Base-by-base conservation (phyloP, 441 rosid genomes). In the Aleurites moluccanus region DNA sequence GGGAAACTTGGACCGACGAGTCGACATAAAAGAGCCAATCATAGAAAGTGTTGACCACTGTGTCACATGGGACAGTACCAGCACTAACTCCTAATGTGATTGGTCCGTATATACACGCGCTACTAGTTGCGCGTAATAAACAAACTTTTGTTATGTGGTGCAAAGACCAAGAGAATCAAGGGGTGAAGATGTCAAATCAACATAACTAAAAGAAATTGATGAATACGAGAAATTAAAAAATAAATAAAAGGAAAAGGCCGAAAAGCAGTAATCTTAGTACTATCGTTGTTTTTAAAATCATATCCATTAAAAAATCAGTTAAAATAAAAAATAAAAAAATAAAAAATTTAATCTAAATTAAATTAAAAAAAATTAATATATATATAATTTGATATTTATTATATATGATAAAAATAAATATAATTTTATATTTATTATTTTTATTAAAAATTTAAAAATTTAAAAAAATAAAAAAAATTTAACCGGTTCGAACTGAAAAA, bases 11-110 rank as follows among this genome's bases (percentile, higher is more conserved):
- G 33, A n/a, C 8, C 9, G 5, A 45, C 16, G 20, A 20, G 5
- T 1, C 10, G 45, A 3, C 53, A 6, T 11, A 8, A 21, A n/a
- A 52, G 16, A 30, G 16, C 78, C 56, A 63, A 72, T 50, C 23
- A 64, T 25, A 44, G 38, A 45, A 74, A 77, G 80, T 75, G 83
- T 83, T 81, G 85, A 83, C 85, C 28, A 15, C 6, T 28, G 74
- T 27, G 75, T 44, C 78, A 69, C 27, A 28, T 53, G 47, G 42
- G 70, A 72, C 73, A 61, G 3, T 18, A 16, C 71, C 53, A 63
- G 69, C 53, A 52, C 25, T 30, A 28, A 40, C 30, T 18, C 13
- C 45, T 52, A 63, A 70, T 64, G 45, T 66, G 64, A 82, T 60
- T 55, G 75, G 82, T 1, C 7, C 73, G 80, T 72, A 70, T 0